A percentile compares a stretch with the other conserved stretches of the same genome.
These are phyloP conservation scores for Styphnolobium japonicum DNA, from an alignment of 306 rosid genomes.

Conservation along the genomic window DNA sequence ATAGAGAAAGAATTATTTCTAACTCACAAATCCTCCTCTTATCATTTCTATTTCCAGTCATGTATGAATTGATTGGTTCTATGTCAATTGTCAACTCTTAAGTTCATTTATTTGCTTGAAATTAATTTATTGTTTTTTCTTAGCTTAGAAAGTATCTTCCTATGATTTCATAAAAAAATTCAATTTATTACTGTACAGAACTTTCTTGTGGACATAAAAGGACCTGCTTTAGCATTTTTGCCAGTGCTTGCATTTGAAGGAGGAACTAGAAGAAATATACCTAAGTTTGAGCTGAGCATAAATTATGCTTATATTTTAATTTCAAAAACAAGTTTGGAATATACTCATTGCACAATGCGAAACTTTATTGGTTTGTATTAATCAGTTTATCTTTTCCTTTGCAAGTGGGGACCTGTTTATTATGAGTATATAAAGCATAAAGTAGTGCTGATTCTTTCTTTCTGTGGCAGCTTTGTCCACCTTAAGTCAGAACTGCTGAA, in stretches of 20 bases:
- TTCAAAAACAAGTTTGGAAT: background rate
- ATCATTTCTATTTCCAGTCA: background rate
- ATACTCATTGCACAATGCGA: background rate
- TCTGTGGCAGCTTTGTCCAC: background rate
- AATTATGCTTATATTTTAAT: background rate
- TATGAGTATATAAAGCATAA: background rate
- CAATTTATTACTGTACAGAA: conserved; percentile 48
- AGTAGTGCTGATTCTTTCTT: background rate
- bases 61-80: background rate
- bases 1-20: no score
- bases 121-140: background rate
- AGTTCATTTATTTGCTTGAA: background rate
- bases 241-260: conserved; percentile 99
- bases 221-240: conserved; percentile 75
- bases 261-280: conserved; percentile 97
- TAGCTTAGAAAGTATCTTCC: background rate
- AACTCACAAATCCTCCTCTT: no score
- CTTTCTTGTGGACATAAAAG: conserved; percentile 91
- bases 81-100: background rate
- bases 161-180: background rate
- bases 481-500: background rate
- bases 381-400: background rate
- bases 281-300: conserved; percentile 74
- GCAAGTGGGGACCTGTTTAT: background rate
- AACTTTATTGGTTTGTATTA: background rate